Evolutionary conservation across 495 filamentous ascomycete species (phyloP), one percentile per base, ranked within the genome.

Genomic region (Penicillium pancosmium): DNA sequence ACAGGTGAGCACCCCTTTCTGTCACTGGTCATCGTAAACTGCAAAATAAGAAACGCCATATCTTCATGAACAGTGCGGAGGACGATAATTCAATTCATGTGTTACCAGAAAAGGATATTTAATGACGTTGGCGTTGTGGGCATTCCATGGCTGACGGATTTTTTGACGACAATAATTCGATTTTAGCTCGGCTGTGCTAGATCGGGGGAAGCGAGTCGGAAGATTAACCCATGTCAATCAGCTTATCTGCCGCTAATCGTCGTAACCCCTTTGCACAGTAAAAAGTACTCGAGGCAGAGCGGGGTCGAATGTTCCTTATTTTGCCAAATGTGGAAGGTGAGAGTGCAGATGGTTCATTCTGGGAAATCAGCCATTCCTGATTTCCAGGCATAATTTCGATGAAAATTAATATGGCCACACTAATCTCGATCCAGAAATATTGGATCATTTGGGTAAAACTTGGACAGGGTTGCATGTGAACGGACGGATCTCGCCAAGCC

Each of bases 251-350:
- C 15, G 15, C 36, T 40, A n/a, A 13, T 40, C 10, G n/a, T n/a
- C 12, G 12, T 5, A 40, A 1, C 10, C 12, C n/a, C n/a, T n/a
- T 13, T n/a, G 15, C 10, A 1, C 2, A 5, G 36, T n/a, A 15
- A 40, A 2, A 38, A 38, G 15, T 7, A 31, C 27, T 4, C 27
- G 8, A 40, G 36, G 15, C 15, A 12, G 36, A 40, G 36, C 36
- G 36, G 36, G 36, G 36, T 40, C 36, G 15, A n/a, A 6, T 3
- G 36, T 6, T 51, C 5, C 7, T n/a, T 51, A 51, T 51, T 51
- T 50, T 34, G 15, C 48, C 48, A 16, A 11, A 23, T 33, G 15
- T 7, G 48, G 48, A 51, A 51, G 48, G 48, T 33, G 25, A 51
- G 48, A 31, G 23, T 8, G 12, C 11, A 40, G 9, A 40, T n/a